Base-by-base conservation (phyloP, 345 rosid species). In the Cochlearia excelsa region DNA sequence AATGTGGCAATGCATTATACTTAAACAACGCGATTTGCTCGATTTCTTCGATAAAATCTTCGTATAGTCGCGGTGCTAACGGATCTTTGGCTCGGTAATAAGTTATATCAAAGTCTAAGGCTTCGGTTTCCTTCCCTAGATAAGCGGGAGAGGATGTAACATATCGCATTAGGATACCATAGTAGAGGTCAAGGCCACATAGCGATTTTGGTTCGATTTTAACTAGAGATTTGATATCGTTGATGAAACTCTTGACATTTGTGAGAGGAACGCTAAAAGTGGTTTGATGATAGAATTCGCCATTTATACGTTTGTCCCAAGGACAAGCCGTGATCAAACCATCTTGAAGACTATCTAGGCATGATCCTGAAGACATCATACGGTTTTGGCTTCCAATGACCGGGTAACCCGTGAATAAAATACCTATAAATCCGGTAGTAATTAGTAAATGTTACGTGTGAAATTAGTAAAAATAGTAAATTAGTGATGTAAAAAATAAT, bases 11-110 rank as follows among this genome's bases (percentile, higher is more conserved):
- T 2, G 70, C 93, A 6, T 80, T 79, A 11, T 83, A 85, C 67
- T 88, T 88, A 50, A 82, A 78, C 42, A 85, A 8, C 0, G 85
- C 93, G 29, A 85, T 71, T 59, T 85, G 96, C 63, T 88, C 93
- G 2, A 88, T 80, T 47, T 88, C 96, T 63, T 88, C 93, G 0
- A 83, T 47, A 27, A 58, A 58, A 6, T 58, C 63, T 33, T 57
- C 62, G 8, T 57, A 57, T 0, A 57, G 62, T 7, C 90, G 69
- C 0, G 96, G 96, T 29, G 52, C 50, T 70, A 53, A 4, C 0
- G 96, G 90, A 45, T 85, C 72, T 54, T 82, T 79, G 75, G 85
- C 80, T 42, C 96, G 58, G 6, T 85, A 83, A 58, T 78, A 85
- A 1, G 84, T 76, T 58, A 85, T 44, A 30, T 85, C 90, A 29